Evolutionary conservation across 257 asterid genomes (phyloP).

Genomic region (Leptodermis oblonga): DNA sequence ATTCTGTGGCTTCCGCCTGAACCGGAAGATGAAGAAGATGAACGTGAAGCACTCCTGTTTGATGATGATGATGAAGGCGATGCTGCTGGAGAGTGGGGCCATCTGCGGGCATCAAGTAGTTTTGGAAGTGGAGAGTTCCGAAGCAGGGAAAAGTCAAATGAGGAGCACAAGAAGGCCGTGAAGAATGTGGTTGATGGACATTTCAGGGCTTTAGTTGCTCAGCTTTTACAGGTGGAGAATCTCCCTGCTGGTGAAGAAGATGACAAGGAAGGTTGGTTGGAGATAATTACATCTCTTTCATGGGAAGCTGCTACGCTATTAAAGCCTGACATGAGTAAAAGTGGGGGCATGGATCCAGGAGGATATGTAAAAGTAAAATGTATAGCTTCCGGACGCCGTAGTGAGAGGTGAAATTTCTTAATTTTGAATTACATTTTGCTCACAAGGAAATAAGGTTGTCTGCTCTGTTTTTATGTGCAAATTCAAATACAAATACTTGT

Average conservation of each 20-base stretch:
- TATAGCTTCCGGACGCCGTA: conserved; percentile 80
- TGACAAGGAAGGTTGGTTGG: conserved; percentile 85
- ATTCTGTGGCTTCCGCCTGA: conserved; percentile 97
- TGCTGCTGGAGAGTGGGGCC: conserved; percentile 89
- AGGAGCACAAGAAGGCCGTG: conserved; percentile 72
- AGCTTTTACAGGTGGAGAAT: conserved; percentile 93
- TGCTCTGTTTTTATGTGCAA: neutral
- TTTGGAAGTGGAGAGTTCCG: conserved; percentile 81
- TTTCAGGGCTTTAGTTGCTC: conserved; percentile 88
- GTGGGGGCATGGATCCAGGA: conserved; percentile 98
- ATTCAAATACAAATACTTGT: too few relatives aligned
- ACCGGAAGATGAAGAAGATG: conserved; percentile 97
- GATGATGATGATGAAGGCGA: conserved; percentile 78
- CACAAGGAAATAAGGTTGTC: neutral
- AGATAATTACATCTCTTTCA: conserved; percentile 75
- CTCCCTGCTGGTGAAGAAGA: conserved; percentile 64
- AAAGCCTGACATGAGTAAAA: conserved; percentile 87
- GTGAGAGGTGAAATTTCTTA: conserved; percentile 61
- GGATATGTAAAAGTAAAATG: conserved; percentile 93
- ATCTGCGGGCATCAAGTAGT: conserved; percentile 54
- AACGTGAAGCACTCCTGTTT: conserved; percentile 54
- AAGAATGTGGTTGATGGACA: conserved; percentile 89
- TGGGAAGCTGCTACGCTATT: conserved; percentile 96
- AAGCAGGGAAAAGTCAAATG: conserved; percentile 77
- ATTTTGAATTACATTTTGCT: neutral